Base-by-base conservation (phyloP, 805 yeast genomes). In the Pichia gijzeniarum region DNA sequence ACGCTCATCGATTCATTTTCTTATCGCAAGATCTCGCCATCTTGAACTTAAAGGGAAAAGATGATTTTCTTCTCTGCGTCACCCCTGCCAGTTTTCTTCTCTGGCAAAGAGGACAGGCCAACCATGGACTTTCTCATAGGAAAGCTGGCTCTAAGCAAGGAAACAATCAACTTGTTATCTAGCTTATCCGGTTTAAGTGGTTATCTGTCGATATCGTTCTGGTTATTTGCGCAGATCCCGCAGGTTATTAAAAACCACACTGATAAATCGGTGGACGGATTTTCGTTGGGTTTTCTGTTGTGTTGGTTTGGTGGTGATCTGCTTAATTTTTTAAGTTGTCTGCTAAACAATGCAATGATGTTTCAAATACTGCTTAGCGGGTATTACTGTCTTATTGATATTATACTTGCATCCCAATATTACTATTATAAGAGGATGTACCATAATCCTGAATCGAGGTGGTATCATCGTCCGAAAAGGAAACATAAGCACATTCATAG, bases 141-240 rank as follows among this genome's bases (percentile, higher is more conserved):
- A 18, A 30, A 13, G 6, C 12, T 35, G 35, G 40, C 5, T 2
- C 31, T 39, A 9, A 30, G 16, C 3, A 14, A 41, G 25, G 31
- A 27, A 1, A 36, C 28, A 10, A 13, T 41, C 3, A 27, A 20
- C 4, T n/a, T 27, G 17, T 25, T 45, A 8, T 25, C 35, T 17
- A 20, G 13, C 16, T 2, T 67, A 17, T 64, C 71, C 10, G 45
- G 47, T 37, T 39, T 55, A 21, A 42, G 65, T 1, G 70, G 67
- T 2, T 60, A 59, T 28, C 42, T 68, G 16, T 78, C 84, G 3
- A 63, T 79, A 33, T 61, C 65, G 5, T 71, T 80, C 48, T 83
- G 91, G 90, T 66, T 82, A 31, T 79, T 82, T 59, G 90, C 90
- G 3, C 90, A 82, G 60, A 56, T 79, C 16, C 90, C 90, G 1